A percentile compares a stretch with the other conserved stretches of the same genome.
phyloP scores from a whole-genome alignment of 108 stramenopile species.

The Bacterosira constricta region DNA sequence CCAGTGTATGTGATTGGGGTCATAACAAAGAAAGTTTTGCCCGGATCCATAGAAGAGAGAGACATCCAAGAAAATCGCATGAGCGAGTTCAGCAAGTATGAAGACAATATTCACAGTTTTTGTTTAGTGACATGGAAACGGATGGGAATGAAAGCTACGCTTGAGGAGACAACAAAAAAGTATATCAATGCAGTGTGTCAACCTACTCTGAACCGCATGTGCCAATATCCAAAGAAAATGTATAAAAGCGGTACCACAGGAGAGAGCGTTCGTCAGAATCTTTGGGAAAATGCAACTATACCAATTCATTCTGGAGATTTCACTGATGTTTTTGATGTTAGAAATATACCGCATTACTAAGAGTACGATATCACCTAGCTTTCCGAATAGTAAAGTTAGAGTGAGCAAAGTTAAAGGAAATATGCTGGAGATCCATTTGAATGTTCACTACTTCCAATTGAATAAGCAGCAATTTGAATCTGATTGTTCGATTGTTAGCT shows the following conservation, averaged over 20 bases:
- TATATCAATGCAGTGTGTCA: slow-evolving; percentile 13
- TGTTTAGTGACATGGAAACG: slow-evolving; percentile 15
- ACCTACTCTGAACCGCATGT: slow-evolving; percentile 9
- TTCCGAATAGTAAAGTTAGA: no score
- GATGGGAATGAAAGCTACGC: not conserved
- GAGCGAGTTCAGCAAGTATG: not conserved
- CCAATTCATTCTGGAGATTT: not conserved
- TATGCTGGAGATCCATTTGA: no score
- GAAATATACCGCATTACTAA: no score
- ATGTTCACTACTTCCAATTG: no score
- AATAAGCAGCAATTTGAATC: no score
- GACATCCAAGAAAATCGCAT: slow-evolving; percentile 1
- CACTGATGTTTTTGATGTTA: no score
- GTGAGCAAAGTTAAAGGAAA: no score
- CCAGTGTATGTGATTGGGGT: slow-evolving; percentile 24
- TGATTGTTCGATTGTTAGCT: no score
- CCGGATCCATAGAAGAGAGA: slow-evolving; percentile 8
- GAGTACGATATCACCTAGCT: no score
- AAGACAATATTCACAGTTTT: not conserved
- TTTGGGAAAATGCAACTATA: slow-evolving; percentile 1
- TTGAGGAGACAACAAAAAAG: slow-evolving; percentile 8
- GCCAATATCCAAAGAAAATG: not conserved
- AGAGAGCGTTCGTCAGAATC: slow-evolving; percentile 8
- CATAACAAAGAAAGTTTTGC: slow-evolving; percentile 15
- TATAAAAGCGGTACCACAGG: not conserved